Base-by-base conservation (phyloP, 2,329 filamentous ascomycete species). In the Monilinia fructigena region DNA sequence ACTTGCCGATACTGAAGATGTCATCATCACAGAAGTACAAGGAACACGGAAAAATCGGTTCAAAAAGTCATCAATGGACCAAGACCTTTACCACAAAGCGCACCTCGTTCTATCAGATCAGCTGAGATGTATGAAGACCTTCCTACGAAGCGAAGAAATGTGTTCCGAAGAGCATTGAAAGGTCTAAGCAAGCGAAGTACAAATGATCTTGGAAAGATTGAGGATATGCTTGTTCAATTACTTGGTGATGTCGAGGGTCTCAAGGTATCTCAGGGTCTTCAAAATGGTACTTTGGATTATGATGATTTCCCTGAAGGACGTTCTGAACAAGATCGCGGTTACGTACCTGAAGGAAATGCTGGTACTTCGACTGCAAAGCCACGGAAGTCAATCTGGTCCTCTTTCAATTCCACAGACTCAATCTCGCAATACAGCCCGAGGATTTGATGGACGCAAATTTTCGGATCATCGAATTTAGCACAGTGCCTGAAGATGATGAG, bases 161-260 rank as follows among this genome's bases (percentile, higher is more conserved):
- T 99, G n/a, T 95, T 98, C 80, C 91, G 90, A 74, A 88, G 94
- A 69, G 95, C 95, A n/a, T 82, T 99, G 60, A 94, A 96, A 76
- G 93, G 93, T 3, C 82, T 99, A 60, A 92, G 92, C 72, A 85
- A 90, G 75, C 96, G 95, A 80, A 94, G 92, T 62, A 88, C 90
- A 10, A 94, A 90, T 73, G 95, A 99, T 73, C 85, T 97, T 62
- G 86, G 88, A 70, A 90, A 92, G 72, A 97, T 97, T 69, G 92
- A 95, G 77, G 90, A 92, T 68, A 94, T 95, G 90, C 85, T 99
- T 45, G 91, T 95, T 77, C 93, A 97, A 75, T 85, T 99, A 28
- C 86, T 99, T 26, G 90, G 88, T 61, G 95, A 99, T 76, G 93
- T 99, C 8, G 94, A 98, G 76, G 90, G 86, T 56, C 82, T 95